Evolutionary conservation across 495 filamentous ascomycete genomes (phyloP).

Genomic region (Filosporella fistucella): DNA sequence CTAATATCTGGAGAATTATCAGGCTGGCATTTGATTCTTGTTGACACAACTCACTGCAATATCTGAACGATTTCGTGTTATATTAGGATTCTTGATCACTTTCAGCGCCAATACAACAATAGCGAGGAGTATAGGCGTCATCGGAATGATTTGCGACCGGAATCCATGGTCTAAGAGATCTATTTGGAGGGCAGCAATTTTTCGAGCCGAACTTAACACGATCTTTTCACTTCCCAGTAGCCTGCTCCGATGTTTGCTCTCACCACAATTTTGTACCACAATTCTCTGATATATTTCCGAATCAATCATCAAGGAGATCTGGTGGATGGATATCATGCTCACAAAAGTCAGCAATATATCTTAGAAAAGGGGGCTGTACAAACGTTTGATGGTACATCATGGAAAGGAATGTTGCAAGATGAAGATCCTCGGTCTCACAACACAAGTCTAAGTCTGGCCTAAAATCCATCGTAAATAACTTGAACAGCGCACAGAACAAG

Average conservation of each 20-base stretch:
- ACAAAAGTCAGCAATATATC: background rate
- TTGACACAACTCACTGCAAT: background rate
- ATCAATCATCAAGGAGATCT: background rate
- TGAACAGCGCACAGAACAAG: background rate
- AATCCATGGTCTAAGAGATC: background rate
- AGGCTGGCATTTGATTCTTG: background rate
- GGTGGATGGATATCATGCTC: background rate
- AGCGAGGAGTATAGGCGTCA: background rate
- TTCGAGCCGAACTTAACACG: background rate
- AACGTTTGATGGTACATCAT: background rate
- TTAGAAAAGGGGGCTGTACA: background rate
- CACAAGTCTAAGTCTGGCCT: background rate
- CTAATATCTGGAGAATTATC: background rate
- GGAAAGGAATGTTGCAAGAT: background rate
- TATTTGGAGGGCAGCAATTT: background rate
- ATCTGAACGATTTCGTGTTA: background rate
- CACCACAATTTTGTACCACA: background rate
- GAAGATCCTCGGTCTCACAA: background rate
- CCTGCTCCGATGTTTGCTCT: background rate
- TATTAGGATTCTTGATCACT: background rate
- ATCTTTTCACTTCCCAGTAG: background rate
- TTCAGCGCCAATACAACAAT: background rate
- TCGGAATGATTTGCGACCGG: background rate
- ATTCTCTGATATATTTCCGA: background rate
- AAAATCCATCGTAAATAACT: background rate